A percentile compares a stretch with the other conserved stretches of the same genome.
Conservation (phyloP, 2,329 filamentous ascomycete species). For the Parastagonospora nodorum region DNA sequence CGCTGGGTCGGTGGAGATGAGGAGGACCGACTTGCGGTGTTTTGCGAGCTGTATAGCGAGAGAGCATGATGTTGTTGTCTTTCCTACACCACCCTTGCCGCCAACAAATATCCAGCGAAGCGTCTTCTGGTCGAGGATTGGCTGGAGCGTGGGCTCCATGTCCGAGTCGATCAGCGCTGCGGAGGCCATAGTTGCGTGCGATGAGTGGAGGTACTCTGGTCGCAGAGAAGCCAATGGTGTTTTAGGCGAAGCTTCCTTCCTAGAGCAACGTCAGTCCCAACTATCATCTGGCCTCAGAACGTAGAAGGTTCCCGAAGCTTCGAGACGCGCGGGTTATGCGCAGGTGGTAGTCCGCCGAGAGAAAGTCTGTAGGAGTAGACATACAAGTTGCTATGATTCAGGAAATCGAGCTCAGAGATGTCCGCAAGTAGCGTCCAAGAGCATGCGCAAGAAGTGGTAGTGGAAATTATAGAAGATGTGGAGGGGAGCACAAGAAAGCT, state of each 20-base stretch:
- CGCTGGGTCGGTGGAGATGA: conserved; percentile 97
- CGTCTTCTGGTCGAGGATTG: conserved; percentile 91
- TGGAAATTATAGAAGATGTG: not conserved
- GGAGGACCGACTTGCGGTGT: conserved; percentile 90
- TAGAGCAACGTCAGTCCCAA: not conserved
- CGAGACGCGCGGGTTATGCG: conserved; percentile 1
- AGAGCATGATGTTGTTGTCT: conserved; percentile 99
- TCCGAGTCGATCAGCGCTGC: conserved; percentile 59
- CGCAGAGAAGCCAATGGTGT: not conserved
- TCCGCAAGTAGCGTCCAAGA: too few species aligned
- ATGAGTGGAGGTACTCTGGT: not conserved
- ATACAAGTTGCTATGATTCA: too few species aligned
- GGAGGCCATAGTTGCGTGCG: conserved; percentile 40
- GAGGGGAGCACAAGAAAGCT: conserved; percentile 8
- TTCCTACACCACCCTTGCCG: conserved; percentile 97
- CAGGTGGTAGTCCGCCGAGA: not conserved
- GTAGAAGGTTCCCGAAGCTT: conserved; percentile 21
- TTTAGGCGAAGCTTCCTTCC: not conserved
- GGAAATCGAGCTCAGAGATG: too few species aligned
- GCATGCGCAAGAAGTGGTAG: too few species aligned
- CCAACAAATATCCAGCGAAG: conserved; percentile 99
- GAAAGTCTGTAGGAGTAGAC: too few species aligned
- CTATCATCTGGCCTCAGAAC: not conserved
- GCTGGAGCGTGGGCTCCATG: conserved; percentile 91
- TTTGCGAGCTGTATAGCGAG: conserved; percentile 96